Evolutionary conservation across 2,329 filamentous ascomycete genomes (phyloP).

Genomic region (Penicillium sp.): DNA sequence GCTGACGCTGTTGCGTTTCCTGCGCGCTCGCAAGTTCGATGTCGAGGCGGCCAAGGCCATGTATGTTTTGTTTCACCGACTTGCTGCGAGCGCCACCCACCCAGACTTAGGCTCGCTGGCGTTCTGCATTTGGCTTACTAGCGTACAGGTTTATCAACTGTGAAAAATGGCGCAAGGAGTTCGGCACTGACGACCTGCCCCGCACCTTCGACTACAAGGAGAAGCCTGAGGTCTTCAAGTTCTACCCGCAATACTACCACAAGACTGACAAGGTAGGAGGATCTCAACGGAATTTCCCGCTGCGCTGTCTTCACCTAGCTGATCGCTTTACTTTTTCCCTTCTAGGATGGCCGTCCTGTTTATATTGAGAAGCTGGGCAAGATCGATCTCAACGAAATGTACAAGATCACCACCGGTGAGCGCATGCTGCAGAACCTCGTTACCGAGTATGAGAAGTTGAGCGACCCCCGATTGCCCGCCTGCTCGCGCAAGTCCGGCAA

Average conservation of each 20-base stretch:
- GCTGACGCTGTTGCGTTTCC: slow-evolving; percentile 83
- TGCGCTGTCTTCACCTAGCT: neutral
- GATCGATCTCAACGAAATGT: slow-evolving; percentile 82
- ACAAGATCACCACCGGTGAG: slow-evolving; percentile 85
- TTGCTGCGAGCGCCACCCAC: neutral
- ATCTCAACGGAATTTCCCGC: neutral
- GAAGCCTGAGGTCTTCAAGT: slow-evolving; percentile 75
- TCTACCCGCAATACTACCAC: slow-evolving; percentile 99
- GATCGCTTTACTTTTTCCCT: neutral
- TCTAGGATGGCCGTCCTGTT: slow-evolving; percentile 84
- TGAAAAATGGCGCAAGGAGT: slow-evolving; percentile 87
- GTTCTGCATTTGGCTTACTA: too few relatives aligned
- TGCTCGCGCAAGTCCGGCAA: slow-evolving; percentile 87
- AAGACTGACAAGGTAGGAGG: slow-evolving; percentile 58
- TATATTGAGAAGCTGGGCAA: slow-evolving; percentile 96
- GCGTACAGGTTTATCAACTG: slow-evolving; percentile 80
- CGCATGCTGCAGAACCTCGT: slow-evolving; percentile 96
- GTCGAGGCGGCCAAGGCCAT: slow-evolving; percentile 78
- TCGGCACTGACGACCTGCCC: slow-evolving; percentile 74
- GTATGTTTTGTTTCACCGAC: slow-evolving; percentile 53
- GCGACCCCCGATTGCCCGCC: slow-evolving; percentile 86
- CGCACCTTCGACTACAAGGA: slow-evolving; percentile 80
- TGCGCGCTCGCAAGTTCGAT: slow-evolving; percentile 93
- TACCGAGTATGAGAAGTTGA: slow-evolving; percentile 93
- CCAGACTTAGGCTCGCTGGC: neutral